phyloP scores from a whole-genome alignment of 2,329 filamentous ascomycete genomes.

The Penicillium sp. region DNA sequence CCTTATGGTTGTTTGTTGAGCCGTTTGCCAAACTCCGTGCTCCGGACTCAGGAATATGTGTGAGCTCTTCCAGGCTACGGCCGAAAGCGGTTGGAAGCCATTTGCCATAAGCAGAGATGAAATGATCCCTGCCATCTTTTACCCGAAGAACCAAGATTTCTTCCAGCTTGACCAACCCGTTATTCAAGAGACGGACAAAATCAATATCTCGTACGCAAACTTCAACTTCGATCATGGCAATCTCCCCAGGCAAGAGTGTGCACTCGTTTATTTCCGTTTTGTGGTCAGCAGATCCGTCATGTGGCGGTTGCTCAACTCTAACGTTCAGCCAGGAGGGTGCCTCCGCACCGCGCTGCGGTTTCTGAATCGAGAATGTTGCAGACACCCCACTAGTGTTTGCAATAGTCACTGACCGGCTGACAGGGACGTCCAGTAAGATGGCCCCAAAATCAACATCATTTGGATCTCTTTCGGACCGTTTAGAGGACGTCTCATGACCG shows the following conservation, averaged over 20 bases:
- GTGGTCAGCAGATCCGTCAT: slow-evolving; percentile 38
- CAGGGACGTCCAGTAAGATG: slow-evolving; percentile 70
- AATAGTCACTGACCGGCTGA: slow-evolving; percentile 74
- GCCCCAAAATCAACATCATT: slow-evolving; percentile 78
- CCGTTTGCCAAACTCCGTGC: slow-evolving; percentile 68
- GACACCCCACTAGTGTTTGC: slow-evolving; percentile 88
- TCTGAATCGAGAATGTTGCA: slow-evolving; percentile 80
- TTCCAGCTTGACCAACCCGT: slow-evolving; percentile 69
- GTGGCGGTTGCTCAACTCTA: slow-evolving; percentile 62
- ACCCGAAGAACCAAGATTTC: slow-evolving; percentile 89
- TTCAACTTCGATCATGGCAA: slow-evolving; percentile 71
- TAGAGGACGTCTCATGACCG: slow-evolving; percentile 41
- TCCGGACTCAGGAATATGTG: slow-evolving; percentile 76
- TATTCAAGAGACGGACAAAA: slow-evolving; percentile 73
- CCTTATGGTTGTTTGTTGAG: slow-evolving; percentile 39
- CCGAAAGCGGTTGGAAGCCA: slow-evolving; percentile 87
- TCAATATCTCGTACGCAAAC: slow-evolving; percentile 67
- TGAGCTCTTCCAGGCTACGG: slow-evolving; percentile 84
- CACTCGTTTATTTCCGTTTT: slow-evolving; percentile 54
- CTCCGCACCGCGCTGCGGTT: slow-evolving; percentile 59
- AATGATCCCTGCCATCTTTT: slow-evolving; percentile 83
- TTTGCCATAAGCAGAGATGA: slow-evolving; percentile 76
- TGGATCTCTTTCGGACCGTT: slow-evolving; percentile 40
- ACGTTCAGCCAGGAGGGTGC: slow-evolving; percentile 73
- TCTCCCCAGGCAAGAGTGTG: slow-evolving; percentile 82